Percentiles rank a stretch among this genome's conserved stretches.
Evolutionary conservation across 2,329 filamentous ascomycete genomes (phyloP).

Genomic region (Corynespora cassiicola): DNA sequence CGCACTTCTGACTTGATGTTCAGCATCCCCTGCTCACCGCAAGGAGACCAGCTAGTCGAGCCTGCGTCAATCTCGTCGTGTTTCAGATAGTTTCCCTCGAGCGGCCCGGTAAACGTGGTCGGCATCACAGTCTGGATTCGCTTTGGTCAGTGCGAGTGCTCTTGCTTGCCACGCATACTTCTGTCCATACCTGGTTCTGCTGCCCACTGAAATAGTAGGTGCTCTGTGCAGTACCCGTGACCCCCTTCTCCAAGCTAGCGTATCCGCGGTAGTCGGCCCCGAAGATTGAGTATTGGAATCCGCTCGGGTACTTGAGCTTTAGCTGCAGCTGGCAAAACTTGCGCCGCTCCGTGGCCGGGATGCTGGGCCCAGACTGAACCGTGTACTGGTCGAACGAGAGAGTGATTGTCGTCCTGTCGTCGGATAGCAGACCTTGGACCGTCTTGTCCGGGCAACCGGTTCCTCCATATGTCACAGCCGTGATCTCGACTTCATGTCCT

Average conservation of each 20-base stretch:
- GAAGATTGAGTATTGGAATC: constrained; percentile 57
- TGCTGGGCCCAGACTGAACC: constrained; percentile 51
- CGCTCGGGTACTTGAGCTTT: constrained; percentile 53
- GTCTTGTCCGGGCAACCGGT: constrained; percentile 47
- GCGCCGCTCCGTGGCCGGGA: constrained; percentile 47
- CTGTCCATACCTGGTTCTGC: constrained; percentile 42
- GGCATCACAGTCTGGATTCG: constrained; percentile 27
- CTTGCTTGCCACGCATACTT: no score
- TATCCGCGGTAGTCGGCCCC: constrained; percentile 56
- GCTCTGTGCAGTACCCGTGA: constrained; percentile 52
- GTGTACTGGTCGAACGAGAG: constrained; percentile 56
- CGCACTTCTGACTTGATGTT: constrained; percentile 57
- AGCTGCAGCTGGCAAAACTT: constrained; percentile 59
- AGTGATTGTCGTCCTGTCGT: constrained; percentile 51
- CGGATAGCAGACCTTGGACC: constrained; percentile 45
- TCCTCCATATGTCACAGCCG: constrained; percentile 50
- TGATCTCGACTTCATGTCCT: constrained; percentile 40
- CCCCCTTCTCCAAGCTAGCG: constrained; percentile 47
- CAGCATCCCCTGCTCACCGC: constrained; percentile 52
- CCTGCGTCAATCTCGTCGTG: constrained; percentile 41
- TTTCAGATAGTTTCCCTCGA: constrained; percentile 29
- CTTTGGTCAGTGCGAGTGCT: no score
- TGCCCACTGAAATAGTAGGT: constrained; percentile 59
- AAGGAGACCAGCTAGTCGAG: constrained; percentile 56
- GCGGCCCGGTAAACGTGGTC: constrained; percentile 40